Evolutionary conservation across 2,329 filamentous ascomycete species (phyloP).

Genomic region (Beauveria brongniartii): DNA sequence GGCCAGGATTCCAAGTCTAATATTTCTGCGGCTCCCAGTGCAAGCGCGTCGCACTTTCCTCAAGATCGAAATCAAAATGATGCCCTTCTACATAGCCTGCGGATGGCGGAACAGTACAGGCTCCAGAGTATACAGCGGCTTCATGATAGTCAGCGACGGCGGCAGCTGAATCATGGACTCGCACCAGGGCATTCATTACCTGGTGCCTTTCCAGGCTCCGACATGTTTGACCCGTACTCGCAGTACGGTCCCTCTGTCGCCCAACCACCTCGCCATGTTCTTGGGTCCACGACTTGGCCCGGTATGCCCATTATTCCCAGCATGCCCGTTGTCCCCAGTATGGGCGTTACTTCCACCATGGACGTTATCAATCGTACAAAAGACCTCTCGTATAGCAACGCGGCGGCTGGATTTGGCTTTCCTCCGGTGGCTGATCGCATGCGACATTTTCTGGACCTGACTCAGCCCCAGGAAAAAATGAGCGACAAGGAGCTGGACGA

Average conservation of each 20-base stretch:
- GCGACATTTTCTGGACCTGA: slow-evolving; percentile 20
- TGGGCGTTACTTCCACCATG: background rate
- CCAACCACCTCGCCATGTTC: background rate
- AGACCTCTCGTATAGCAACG: slow-evolving; percentile 27
- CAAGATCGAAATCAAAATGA: background rate
- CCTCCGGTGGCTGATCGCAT: slow-evolving; percentile 25
- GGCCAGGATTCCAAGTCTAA: background rate
- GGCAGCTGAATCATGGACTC: background rate
- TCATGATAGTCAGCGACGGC: background rate
- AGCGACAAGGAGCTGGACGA: slow-evolving; percentile 59
- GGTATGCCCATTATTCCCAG: background rate
- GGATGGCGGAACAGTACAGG: background rate
- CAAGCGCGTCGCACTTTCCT: background rate
- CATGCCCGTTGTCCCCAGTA: background rate
- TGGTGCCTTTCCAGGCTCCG: background rate
- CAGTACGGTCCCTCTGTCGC: background rate
- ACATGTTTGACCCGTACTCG: background rate
- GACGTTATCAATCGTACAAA: slow-evolving; percentile 21
- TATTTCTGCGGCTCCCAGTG: background rate
- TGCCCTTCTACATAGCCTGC: background rate
- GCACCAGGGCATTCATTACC: background rate
- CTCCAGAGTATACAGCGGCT: background rate
- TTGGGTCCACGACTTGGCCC: background rate
- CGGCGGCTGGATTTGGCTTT: slow-evolving; percentile 26
- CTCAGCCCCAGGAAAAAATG: slow-evolving; percentile 17